Conservation (phyloP, 768 basidiomycete species). For the Gelatoporia subvermispora region DNA sequence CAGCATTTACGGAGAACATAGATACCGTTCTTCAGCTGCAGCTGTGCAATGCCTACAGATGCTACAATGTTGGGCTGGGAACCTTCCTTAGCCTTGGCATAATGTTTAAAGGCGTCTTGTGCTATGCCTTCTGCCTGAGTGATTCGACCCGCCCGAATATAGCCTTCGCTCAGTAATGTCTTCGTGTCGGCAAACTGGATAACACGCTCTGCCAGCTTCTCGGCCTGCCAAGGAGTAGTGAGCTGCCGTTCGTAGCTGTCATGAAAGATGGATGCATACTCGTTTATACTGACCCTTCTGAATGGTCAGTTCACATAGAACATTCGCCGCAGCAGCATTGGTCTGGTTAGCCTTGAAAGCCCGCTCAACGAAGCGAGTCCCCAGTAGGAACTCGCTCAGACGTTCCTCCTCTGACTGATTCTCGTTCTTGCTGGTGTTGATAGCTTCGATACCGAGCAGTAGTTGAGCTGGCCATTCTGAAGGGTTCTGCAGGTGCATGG, state of each 20-base stretch:
- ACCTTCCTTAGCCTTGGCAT: constrained; percentile 59
- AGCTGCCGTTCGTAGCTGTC: not conserved
- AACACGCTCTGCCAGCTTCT: constrained; percentile 91
- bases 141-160: constrained; percentile 77
- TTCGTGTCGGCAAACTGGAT: constrained; percentile 92
- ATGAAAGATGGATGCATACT: constrained; percentile 33
- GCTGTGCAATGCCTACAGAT: constrained; percentile 80
- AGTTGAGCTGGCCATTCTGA: constrained; percentile 75
- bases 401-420: constrained; percentile 60
- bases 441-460: constrained; percentile 78
- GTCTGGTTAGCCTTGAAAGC: constrained; percentile 79
- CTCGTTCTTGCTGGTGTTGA: constrained; percentile 81
- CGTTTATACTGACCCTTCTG: constrained; percentile 60
- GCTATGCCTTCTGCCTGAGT: constrained; percentile 66
- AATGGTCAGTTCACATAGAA: constrained; percentile 74
- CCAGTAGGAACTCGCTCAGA: constrained; percentile 51
- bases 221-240: constrained; percentile 42
- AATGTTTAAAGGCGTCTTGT: constrained; percentile 67
- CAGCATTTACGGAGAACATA: not conserved
- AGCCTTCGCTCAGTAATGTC: constrained; percentile 80
- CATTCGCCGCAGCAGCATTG: constrained; percentile 80
- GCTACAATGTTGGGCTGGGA: constrained; percentile 74
- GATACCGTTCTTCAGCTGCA: constrained; percentile 81
- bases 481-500: constrained; percentile 50
- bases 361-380: constrained; percentile 66